A percentile compares a stretch with the other conserved stretches of the same genome.
Conservation (phyloP, 2,329 filamentous ascomycete species). For the Colletotrichum viniferum region DNA sequence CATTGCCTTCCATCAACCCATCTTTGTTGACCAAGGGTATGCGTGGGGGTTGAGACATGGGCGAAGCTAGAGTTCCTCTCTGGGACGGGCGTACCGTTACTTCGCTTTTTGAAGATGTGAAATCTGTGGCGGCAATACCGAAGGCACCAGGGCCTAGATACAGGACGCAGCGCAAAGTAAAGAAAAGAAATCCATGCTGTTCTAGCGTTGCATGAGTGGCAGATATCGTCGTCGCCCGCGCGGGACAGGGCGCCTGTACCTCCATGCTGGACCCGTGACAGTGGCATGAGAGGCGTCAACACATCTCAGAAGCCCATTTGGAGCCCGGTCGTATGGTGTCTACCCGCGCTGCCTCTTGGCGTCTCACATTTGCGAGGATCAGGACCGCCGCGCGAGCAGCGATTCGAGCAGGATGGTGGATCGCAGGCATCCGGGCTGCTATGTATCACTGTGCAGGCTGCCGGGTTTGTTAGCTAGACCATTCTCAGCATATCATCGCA, state of each 20-base stretch:
- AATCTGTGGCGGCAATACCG: background rate
- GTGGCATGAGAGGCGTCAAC: background rate
- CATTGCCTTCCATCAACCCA: rapidly evolving
- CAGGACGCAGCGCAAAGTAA: background rate
- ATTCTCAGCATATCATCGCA: background rate
- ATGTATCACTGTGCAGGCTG: rapidly evolving
- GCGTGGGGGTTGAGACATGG: background rate
- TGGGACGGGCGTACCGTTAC: rapidly evolving
- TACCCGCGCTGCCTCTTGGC: background rate
- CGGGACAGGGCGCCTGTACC: background rate
- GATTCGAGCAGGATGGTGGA: background rate
- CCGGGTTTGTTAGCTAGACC: rapidly evolving
- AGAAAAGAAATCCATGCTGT: too few species aligned
- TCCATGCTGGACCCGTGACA: background rate
- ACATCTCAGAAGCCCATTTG: background rate
- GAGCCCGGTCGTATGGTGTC: background rate
- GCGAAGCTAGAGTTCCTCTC: background rate
- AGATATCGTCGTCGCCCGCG: background rate
- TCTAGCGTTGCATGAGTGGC: background rate
- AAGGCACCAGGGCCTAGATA: rapidly evolving
- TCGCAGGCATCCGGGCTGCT: background rate
- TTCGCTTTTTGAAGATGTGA: background rate
- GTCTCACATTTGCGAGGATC: background rate
- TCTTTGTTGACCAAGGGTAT: background rate
- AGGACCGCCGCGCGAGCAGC: background rate